Base-by-base conservation (phyloP, 305 asterid species). In the Andrographis paniculata region DNA sequence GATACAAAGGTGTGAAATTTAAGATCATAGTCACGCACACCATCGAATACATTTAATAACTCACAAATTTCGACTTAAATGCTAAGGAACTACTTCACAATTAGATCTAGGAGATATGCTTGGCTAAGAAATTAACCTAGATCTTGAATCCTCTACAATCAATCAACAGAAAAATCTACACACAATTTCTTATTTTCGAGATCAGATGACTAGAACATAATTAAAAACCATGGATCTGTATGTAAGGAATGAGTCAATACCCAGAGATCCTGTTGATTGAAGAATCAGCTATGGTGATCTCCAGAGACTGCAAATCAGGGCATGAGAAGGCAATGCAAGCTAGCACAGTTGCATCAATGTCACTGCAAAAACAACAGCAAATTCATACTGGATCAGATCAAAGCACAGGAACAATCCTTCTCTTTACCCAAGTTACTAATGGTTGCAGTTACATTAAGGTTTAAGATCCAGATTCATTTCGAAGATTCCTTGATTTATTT, bases 241-340 rank as follows among this genome's bases (percentile, higher is more conserved):
- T 10, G n/a, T 7, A 9, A 0, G 12, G 38, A 33, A 7, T 33
- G 38, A 24, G 30, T 33, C 17, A 45, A 31, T 92, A 92, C 97
- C 97, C 99, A 13, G 94, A 67, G 20, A 92, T 82, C 63, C 97
- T 75, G 62, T 87, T 92, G 40, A 66, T 46, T 3, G 92, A 72
- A 11, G 76, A 42, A 47, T 53, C 79, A 6, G 88, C 74, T 14
- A 78, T 78, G 45, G 49, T 60, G 60, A 92, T 76, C 85, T 92
- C 95, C 72, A 87, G 23, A 15, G 81, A 67, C 66, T 79, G 86
- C 81, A 92, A 60, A 65, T 74, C 71, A 31, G 94, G 94, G 61
- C 99, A 87, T 18, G 99, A 81, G 67, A 92, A 92, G 13, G 97
- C 97, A 58, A 87, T 67, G 79, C 97, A 92, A 37, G 99, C 99